Conservation (phyloP, 2,329 filamentous ascomycete species). For the Sporothrix phasma region DNA sequence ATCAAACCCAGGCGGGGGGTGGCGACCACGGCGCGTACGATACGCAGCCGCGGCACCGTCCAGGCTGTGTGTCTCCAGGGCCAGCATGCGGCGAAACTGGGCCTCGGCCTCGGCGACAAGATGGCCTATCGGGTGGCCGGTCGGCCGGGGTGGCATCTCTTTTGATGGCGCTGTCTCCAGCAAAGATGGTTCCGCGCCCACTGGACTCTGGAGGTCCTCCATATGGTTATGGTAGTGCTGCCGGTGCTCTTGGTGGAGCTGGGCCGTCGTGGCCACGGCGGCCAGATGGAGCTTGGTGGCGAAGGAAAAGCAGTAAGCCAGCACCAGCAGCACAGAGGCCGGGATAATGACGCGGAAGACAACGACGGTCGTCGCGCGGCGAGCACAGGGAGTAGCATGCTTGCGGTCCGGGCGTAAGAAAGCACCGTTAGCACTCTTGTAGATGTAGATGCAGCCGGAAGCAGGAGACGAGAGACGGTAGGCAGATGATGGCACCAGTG, state of each 20-base stretch:
- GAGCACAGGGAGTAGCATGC: slow-evolving; percentile 31
- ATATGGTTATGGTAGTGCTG: slow-evolving; percentile 6
- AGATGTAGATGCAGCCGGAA: neutral
- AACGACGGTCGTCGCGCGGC: slow-evolving; percentile 32
- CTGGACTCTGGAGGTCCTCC: neutral
- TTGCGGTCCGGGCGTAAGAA: neutral
- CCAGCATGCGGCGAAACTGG: slow-evolving; percentile 33
- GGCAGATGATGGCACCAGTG: neutral
- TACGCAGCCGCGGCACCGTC: slow-evolving; percentile 45
- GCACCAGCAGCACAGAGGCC: slow-evolving; percentile 25
- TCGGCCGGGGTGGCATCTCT: neutral
- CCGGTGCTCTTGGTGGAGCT: neutral
- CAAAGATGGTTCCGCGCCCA: neutral
- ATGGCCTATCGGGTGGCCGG: slow-evolving; percentile 40
- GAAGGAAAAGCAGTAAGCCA: slow-evolving; percentile 27
- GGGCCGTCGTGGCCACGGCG: neutral
- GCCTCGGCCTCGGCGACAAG: slow-evolving; percentile 39
- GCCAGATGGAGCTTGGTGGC: neutral
- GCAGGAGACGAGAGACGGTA: neutral
- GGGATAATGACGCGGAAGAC: slow-evolving; percentile 31
- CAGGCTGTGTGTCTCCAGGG: slow-evolving; percentile 38
- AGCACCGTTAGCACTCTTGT: neutral
- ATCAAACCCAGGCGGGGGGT: slow-evolving; percentile 55
- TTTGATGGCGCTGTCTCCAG: neutral
- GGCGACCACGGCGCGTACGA: slow-evolving; percentile 44